These are phyloP conservation scores for Tolypocladium sp. DNA, from an alignment of 2,329 filamentous ascomycete species.

Conservation along the genomic window DNA sequence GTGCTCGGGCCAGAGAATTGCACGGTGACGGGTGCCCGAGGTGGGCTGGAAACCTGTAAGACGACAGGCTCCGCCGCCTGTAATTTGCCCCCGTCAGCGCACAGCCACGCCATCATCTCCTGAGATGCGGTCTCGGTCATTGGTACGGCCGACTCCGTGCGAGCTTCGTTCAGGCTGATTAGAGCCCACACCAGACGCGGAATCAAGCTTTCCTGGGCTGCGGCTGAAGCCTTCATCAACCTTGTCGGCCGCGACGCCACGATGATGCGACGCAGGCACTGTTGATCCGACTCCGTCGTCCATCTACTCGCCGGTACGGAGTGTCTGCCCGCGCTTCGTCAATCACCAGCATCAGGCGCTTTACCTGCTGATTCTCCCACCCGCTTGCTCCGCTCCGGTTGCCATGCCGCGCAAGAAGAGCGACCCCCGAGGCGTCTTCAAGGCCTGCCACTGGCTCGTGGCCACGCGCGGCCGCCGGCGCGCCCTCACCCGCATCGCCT, in stretches of 20 bases:
- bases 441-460: slow-evolving; percentile 7
- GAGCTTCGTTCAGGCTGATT: neutral
- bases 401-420: neutral
- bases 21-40: too few relatives aligned
- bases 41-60: too few relatives aligned
- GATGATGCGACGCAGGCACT: neutral
- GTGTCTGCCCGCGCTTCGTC: neutral
- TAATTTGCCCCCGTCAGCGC: neutral
- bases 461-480: slow-evolving; percentile 11
- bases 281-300: slow-evolving; percentile 1
- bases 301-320: neutral
- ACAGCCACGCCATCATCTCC: neutral
- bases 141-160: neutral
- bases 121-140: neutral
- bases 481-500: slow-evolving; percentile 6
- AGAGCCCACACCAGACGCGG: too few relatives aligned
- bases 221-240: neutral
- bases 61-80: too few relatives aligned
- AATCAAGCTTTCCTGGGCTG: neutral
- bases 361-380: neutral
- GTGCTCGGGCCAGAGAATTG: too few relatives aligned
- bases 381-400: neutral
- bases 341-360: neutral
- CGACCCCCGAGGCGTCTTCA: neutral
- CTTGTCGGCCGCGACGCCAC: neutral